phyloP scores from a whole-genome alignment of 306 rosid genomes.

The Aeschynomene evenia region DNA sequence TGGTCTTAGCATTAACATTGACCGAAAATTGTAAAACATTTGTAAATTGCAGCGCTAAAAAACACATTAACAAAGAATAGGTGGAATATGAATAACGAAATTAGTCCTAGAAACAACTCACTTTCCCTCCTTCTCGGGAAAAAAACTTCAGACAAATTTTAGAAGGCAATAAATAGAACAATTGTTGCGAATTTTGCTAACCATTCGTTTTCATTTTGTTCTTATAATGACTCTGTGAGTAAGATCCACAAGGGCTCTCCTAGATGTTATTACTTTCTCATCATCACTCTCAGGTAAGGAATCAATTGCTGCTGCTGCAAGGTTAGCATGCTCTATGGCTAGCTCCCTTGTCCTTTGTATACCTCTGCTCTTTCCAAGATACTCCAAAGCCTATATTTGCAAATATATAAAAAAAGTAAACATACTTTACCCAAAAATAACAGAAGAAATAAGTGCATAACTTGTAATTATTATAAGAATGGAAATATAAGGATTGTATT shows the following conservation, averaged over 20 bases:
- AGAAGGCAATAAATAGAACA: conserved; percentile 24
- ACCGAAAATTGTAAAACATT: too few relatives aligned
- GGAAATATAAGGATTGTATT: too few relatives aligned
- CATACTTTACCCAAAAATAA: not conserved
- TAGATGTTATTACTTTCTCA: conserved; percentile 73
- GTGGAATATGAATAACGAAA: too few relatives aligned
- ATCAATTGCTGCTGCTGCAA: conserved; percentile 87
- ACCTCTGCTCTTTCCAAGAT: conserved; percentile 80
- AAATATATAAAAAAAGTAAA: conserved; percentile 11
- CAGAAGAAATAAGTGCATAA: not conserved
- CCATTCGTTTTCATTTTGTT: conserved; percentile 59
- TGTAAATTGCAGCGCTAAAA: too few relatives aligned
- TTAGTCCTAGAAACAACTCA: conserved; percentile 26
- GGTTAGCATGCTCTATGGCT: conserved; percentile 78
- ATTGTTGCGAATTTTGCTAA: conserved; percentile 9
- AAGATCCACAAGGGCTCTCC: conserved; percentile 85
- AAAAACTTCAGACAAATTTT: conserved; percentile 2
- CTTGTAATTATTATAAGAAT: not conserved
- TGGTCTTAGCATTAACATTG: too few relatives aligned
- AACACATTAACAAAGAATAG: too few relatives aligned
- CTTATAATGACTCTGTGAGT: conserved; percentile 81
- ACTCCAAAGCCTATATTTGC: conserved; percentile 72
- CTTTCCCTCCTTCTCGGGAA: conserved; percentile 19
- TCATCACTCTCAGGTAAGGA: conserved; percentile 66
- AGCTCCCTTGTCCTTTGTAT: conserved; percentile 83